A percentile compares a stretch with the other conserved stretches of the same genome.
phyloP scores from a whole-genome alignment of 768 basidiomycete genomes.

The Kwoniella bestiolae region DNA sequence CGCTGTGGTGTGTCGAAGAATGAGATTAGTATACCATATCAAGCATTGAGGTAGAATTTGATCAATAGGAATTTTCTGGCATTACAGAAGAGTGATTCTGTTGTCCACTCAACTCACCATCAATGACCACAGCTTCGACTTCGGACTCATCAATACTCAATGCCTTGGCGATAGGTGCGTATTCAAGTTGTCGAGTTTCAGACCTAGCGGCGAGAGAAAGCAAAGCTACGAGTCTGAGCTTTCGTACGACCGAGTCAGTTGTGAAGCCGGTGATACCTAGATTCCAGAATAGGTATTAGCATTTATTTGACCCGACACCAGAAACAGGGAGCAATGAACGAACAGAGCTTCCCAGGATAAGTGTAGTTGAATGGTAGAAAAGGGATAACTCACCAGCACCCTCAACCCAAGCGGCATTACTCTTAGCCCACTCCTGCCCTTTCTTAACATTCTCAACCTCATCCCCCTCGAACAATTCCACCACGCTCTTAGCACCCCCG shows the following conservation, averaged over 20 bases:
- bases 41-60: neutral
- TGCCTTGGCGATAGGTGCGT: constrained; percentile 43
- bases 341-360: too few species aligned
- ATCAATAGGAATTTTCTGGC: too few species aligned
- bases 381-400: constrained; percentile 49
- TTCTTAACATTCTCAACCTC: constrained; percentile 45
- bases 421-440: constrained; percentile 43
- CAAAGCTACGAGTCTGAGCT: constrained; percentile 52
- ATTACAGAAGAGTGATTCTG: too few species aligned
- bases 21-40: neutral
- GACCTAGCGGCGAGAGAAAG: constrained; percentile 39
- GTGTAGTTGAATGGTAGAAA: too few species aligned
- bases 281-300: neutral
- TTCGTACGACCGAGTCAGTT: constrained; percentile 43
- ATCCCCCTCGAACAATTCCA: constrained; percentile 48
- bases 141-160: constrained; percentile 45
- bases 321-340: too few species aligned
- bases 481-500: constrained; percentile 41
- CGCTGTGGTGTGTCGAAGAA: constrained; percentile 38
- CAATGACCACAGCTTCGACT: constrained; percentile 56
- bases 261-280: constrained; percentile 40
- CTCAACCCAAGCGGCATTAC: constrained; percentile 42
- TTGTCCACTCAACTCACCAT: constrained; percentile 49
- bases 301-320: too few species aligned
- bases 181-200: constrained; percentile 38